Conservation (phyloP, 306 rosid genomes). For the Rubus idaeus region DNA sequence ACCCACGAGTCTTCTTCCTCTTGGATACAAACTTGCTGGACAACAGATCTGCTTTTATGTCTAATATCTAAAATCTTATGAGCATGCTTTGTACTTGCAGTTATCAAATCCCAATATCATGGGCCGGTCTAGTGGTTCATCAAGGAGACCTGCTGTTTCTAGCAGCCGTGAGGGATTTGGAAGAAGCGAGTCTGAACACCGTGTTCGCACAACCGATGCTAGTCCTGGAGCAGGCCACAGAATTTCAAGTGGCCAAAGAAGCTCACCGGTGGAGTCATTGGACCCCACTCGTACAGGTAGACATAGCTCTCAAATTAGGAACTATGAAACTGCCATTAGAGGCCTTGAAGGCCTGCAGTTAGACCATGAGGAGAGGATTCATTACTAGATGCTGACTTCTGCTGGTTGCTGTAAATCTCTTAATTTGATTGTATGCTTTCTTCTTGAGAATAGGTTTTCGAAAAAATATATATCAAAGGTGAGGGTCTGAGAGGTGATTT, state of each 20-base stretch:
- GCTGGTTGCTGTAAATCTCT: slow-evolving; percentile 34
- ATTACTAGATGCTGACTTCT: slow-evolving; percentile 32
- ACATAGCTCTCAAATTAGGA: slow-evolving; percentile 58
- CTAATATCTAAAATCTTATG: background rate
- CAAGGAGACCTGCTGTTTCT: slow-evolving; percentile 82
- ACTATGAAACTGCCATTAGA: slow-evolving; percentile 68
- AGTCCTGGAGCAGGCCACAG: slow-evolving; percentile 71
- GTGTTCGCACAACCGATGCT: slow-evolving; percentile 60
- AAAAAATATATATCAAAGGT: slow-evolving; percentile 1
- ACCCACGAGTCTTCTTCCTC: background rate
- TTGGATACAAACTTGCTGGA: background rate
- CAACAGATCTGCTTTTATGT: background rate
- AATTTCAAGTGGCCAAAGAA: slow-evolving; percentile 65
- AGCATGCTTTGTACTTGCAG: slow-evolving; percentile 42
- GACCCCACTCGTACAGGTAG: slow-evolving; percentile 66
- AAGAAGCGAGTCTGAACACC: slow-evolving; percentile 73
- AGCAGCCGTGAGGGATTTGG: slow-evolving; percentile 69
- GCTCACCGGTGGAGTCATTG: slow-evolving; percentile 62
- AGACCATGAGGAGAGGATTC: slow-evolving; percentile 76
- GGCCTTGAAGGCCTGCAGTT: slow-evolving; percentile 81
- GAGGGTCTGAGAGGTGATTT: slow-evolving; percentile 12
- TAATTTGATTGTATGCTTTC: slow-evolving; percentile 37
- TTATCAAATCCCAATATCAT: slow-evolving; percentile 45
- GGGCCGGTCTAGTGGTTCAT: slow-evolving; percentile 81
- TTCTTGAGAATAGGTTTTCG: slow-evolving; percentile 30